Conservation (phyloP, 169 alveolate species). For the Cystoisospora suis region DNA sequence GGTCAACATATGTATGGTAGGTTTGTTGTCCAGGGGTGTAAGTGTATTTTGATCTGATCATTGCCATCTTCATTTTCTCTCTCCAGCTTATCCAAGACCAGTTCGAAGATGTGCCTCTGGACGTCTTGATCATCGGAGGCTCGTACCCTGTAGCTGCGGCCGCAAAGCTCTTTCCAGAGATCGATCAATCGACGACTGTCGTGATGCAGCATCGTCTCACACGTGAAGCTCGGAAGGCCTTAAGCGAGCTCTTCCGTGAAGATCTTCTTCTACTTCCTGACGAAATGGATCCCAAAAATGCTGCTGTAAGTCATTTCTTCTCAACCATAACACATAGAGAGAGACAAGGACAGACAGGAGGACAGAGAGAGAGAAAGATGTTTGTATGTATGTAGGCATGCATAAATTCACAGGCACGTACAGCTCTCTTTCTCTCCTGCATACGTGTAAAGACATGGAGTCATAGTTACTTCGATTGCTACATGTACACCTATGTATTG, state of each 20-base stretch:
- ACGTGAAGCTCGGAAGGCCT: neutral
- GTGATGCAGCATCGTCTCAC: neutral
- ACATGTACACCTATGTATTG: no score
- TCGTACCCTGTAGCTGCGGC: neutral
- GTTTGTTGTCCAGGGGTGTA: neutral
- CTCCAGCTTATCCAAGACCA: slow-evolving; percentile 3
- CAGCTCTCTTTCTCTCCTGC: no score
- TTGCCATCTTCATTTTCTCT: neutral
- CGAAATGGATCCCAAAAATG: neutral
- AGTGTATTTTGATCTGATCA: neutral
- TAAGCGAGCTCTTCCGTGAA: neutral
- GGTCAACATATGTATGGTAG: neutral
- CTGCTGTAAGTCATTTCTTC: neutral
- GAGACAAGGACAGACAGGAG: neutral
- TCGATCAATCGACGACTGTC: slow-evolving; percentile 13
- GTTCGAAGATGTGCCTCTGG: neutral
- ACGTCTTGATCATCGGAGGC: neutral
- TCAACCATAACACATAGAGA: neutral
- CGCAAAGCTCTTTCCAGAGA: neutral
- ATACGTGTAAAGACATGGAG: no score
- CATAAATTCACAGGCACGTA: no score
- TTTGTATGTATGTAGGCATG: no score
- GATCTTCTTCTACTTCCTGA: neutral
- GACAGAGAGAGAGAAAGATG: neutral
- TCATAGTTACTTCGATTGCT: no score